Base-by-base conservation (phyloP, 2,329 filamentous ascomycete species). In the Colletotrichum ledebouriae region DNA sequence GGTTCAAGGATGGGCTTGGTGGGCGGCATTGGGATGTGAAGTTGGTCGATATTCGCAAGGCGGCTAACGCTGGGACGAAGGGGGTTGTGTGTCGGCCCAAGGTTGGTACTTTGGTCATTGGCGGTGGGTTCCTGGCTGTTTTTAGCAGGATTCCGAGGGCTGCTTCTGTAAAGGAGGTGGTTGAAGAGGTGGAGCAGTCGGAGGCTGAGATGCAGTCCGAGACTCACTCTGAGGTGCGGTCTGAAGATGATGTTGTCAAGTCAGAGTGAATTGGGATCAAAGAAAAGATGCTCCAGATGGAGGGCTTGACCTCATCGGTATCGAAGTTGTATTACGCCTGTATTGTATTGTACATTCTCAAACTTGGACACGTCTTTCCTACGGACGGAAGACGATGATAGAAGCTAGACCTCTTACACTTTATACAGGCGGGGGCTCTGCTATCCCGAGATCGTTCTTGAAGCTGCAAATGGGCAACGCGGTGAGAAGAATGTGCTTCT, bases 21-120 rank as follows among this genome's bases (percentile, higher is more conserved):
- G 87, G 89, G 2, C 82, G 87, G 70, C 83, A 87, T 70, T 92
- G 90, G 90, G 89, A 91, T 75, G 83, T 92, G 17, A 84, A 87
- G 72, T 81, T 81, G 56, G 85, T 83, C 2, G 70, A 74, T 53
- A 76, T 77, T 4, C 78, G 71, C 70, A 69, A 64, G 34, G 69
- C 69, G 10, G 46, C 46, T 17, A 60, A 11, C 71, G 37, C 68
- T 2, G 58, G 49, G 52, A 55, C 62, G 17, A 55, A 29, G 42
- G 80, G 80, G 3, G 77, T 80, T 55, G 76, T 83, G 10, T 81
- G 82, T 75, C 75, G 81, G 44, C 81, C 81, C 33, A 81, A 77
- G 71, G 81, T 83, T 4, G 80, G 80, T 4, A 78, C 80, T 37
- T 75, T 78, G 41, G 70, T 82, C 29, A 77, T 75, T 0, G 81